A percentile compares a stretch with the other conserved stretches of the same genome.
phyloP scores from a whole-genome alignment of 1,139 yeast species.

The Diutina pseudorugosa region DNA sequence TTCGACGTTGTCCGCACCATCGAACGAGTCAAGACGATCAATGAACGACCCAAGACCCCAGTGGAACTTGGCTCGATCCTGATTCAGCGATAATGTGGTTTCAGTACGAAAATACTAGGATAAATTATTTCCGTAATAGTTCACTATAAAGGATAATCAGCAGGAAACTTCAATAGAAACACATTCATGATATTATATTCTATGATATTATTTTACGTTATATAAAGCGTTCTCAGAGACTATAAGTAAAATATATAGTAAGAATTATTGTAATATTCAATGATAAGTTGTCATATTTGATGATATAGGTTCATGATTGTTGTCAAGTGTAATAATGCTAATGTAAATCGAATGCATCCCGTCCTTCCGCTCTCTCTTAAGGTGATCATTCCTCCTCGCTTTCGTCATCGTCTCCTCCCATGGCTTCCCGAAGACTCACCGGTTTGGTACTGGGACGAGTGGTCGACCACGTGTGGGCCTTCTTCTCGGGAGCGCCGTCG shows the following conservation, averaged over 20 bases:
- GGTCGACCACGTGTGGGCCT: background rate
- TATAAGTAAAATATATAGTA: too few relatives aligned
- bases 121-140: too few relatives aligned
- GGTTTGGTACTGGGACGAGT: background rate
- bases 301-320: too few relatives aligned
- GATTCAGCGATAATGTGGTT: background rate
- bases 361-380: too few relatives aligned
- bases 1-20: constrained; percentile 8
- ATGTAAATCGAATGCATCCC: too few relatives aligned
- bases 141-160: background rate
- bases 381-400: background rate
- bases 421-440: background rate
- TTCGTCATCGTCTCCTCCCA: constrained; percentile 1
- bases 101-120: too few relatives aligned
- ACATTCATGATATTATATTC: too few relatives aligned
- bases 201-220: too few relatives aligned
- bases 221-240: too few relatives aligned
- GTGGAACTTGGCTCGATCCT: background rate
- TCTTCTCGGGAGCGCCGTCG: background rate
- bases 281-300: background rate
- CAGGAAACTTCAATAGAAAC: too few relatives aligned
- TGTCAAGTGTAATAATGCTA: background rate
- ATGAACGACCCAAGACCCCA: background rate
- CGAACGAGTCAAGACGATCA: background rate
- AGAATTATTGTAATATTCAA: too few relatives aligned